These are phyloP conservation scores for Citrus maxima DNA, from an alignment of 345 rosid genomes.

Conservation along the genomic window DNA sequence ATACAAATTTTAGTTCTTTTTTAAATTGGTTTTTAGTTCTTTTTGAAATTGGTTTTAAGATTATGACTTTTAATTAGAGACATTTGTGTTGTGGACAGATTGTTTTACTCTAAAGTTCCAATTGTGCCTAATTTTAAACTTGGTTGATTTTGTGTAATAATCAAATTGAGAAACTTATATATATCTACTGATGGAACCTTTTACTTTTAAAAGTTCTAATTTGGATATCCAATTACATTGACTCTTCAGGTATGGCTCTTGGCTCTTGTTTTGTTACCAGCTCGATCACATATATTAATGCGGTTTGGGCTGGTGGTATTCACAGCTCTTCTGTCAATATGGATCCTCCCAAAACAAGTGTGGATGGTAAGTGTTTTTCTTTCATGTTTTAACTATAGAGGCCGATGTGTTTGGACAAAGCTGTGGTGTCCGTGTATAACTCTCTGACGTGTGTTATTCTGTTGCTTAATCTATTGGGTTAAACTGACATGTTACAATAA, in stretches of 20 bases:
- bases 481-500: background rate
- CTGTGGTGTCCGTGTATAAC: conserved; percentile 1
- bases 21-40: background rate
- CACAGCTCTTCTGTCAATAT: conserved; percentile 62
- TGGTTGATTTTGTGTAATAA: background rate
- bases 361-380: conserved; percentile 59
- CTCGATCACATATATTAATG: conserved; percentile 70
- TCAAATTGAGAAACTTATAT: background rate
- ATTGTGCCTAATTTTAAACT: background rate
- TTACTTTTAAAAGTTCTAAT: background rate
- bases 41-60: background rate
- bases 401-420: background rate
- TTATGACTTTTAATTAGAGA: background rate
- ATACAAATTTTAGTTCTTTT: background rate
- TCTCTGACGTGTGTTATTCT: background rate
- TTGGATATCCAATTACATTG: conserved; percentile 9
- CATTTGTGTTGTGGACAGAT: background rate
- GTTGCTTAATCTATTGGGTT: background rate
- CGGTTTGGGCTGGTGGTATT: conserved; percentile 71
- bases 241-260: conserved; percentile 81
- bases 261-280: conserved; percentile 86
- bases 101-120: background rate
- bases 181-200: background rate
- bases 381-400: background rate
- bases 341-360: conserved; percentile 61